phyloP scores from a whole-genome alignment of 1,284 basidiomycete species.

The Clitocybe nebularis region DNA sequence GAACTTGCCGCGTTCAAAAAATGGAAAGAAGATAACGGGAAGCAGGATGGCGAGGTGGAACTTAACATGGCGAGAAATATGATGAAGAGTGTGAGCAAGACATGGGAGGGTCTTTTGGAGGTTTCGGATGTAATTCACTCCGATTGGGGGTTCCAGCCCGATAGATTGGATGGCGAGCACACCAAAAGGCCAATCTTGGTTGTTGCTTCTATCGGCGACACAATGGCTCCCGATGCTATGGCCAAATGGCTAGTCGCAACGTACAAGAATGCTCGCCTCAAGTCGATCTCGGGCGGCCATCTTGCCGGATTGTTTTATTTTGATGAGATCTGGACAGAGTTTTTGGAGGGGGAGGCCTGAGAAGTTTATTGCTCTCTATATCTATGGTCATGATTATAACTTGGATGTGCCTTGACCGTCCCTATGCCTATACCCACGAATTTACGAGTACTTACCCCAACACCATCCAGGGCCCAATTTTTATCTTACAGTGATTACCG shows the following conservation, averaged over 20 bases:
- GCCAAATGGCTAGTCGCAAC: constrained; percentile 38
- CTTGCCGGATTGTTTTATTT: constrained; percentile 35
- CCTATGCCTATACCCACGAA: too few species aligned
- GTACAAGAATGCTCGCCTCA: constrained; percentile 34
- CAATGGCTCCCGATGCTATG: constrained; percentile 33
- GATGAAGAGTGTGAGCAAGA: constrained; percentile 40
- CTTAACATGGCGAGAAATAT: constrained; percentile 36
- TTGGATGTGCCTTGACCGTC: too few species aligned
- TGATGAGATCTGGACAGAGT: constrained; percentile 40
- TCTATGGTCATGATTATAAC: too few species aligned
- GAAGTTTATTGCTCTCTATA: too few species aligned
- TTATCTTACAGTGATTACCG: too few species aligned
- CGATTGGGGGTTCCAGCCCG: constrained; percentile 50
- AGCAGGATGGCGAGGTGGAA: constrained; percentile 41
- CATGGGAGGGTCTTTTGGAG: constrained; percentile 51
- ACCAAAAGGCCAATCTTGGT: constrained; percentile 38
- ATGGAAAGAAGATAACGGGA: constrained; percentile 39
- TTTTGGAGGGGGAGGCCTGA: constrained; percentile 2
- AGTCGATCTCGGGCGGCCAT: constrained; percentile 41
- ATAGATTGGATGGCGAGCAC: constrained; percentile 35
- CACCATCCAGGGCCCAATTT: too few species aligned
- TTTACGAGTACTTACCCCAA: too few species aligned
- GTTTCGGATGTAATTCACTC: constrained; percentile 39
- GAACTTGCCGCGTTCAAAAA: constrained; percentile 36
- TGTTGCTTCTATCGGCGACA: constrained; percentile 35